Percentiles rank a stretch among this genome's conserved stretches.
phyloP scores from a whole-genome alignment of 345 rosid genomes.

The Gossypioides kirkii region DNA sequence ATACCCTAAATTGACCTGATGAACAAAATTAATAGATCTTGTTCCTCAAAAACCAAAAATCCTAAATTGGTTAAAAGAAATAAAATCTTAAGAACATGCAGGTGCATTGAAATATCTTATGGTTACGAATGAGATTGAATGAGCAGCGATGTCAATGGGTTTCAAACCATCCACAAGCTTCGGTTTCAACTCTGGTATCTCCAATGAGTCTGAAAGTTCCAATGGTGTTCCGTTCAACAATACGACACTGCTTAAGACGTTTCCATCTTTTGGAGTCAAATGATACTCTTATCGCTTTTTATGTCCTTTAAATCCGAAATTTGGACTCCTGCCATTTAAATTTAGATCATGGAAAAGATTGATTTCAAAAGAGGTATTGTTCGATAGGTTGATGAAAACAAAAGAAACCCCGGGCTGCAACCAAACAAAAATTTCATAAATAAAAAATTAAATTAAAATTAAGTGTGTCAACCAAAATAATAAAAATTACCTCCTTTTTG shows the following conservation, averaged over 20 bases:
- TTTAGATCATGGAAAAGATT: too few relatives aligned
- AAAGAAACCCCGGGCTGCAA: too few relatives aligned
- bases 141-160: too few relatives aligned
- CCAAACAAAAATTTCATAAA: neutral
- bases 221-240: neutral
- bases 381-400: constrained; percentile 49
- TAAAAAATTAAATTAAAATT: neutral
- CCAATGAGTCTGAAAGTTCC: neutral
- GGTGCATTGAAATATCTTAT: too few relatives aligned
- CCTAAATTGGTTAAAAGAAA: too few relatives aligned
- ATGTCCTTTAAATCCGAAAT: neutral
- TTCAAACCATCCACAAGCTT: neutral
- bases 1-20: too few relatives aligned
- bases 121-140: too few relatives aligned
- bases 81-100: too few relatives aligned
- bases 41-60: too few relatives aligned
- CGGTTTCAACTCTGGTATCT: neutral
- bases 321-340: too few relatives aligned
- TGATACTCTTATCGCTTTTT: constrained; percentile 51
- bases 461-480: too few relatives aligned
- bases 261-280: constrained; percentile 51
- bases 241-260: constrained; percentile 36
- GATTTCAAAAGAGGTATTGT: constrained; percentile 32
- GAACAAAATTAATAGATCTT: too few relatives aligned
- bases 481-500: constrained; percentile 30